Base-by-base conservation (phyloP, 2,329 filamentous ascomycete species). In the Penicillium sumatraense region DNA sequence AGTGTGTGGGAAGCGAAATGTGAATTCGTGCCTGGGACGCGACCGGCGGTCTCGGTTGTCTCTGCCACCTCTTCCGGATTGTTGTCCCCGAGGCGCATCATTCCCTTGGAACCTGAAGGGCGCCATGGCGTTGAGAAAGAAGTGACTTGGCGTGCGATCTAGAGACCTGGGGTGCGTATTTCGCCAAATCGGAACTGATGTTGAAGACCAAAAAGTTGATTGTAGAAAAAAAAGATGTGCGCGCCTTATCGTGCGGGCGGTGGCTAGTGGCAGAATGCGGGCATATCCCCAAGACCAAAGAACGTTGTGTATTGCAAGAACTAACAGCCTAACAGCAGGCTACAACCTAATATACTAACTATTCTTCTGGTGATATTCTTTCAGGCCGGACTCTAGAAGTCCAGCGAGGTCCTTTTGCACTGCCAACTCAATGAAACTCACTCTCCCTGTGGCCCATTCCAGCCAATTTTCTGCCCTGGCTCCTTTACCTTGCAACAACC, bases 401-500 rank as follows among this genome's bases (percentile, higher is more conserved):
- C 63, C 41, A 27, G 74, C 64, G 33, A 76, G 56, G 14, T 65
- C 58, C 45, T 62, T 60, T 45, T 76, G 72, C 31, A 67, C 49
- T 7, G 77, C 77, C 60, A 87, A 81, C 62, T 88, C 85, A 0
- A 74, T 69, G 68, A 85, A 89, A 60, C 85, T 87, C 4, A 88
- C 79, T 52, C 83, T 75, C 2, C 68, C 75, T 2, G 73, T 81
- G 68, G 80, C 82, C 87, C 88, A 91, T 20, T 85, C 78, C 38
- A 90, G 63, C 84, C 85, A 88, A 0, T 66, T 68, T 64, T 85
- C 81, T 3, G 82, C 84, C 57, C 82, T 77, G 0, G 81, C 80
- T 0, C 85, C 85, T 40, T 67, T 54, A 0, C 79, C 78, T 38
- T 75, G 73, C 5, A 89, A 66, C 35, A 89, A 62, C 0, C 87